Conservation (phyloP, 2,329 filamentous ascomycete genomes). For the Incumbomyces lentus region DNA sequence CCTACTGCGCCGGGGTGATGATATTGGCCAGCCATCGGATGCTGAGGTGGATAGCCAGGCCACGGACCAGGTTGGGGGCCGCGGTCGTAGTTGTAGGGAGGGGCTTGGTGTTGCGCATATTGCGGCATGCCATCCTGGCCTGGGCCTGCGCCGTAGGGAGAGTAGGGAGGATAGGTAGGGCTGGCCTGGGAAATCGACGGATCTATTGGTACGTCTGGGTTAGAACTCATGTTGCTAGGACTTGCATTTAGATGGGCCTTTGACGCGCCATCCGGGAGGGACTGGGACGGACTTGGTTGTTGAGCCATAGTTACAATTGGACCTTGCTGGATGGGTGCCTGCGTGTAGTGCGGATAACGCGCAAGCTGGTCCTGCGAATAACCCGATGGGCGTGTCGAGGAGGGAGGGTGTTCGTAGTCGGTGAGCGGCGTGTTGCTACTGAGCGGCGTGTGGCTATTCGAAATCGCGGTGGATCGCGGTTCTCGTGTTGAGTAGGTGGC, state of each 20-base stretch:
- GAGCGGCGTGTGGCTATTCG: conserved; percentile 69
- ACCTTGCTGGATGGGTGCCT: conserved; percentile 58
- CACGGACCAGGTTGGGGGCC: conserved; percentile 33
- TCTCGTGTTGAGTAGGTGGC: conserved; percentile 80
- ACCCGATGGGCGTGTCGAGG: conserved; percentile 65
- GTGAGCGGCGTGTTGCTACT: conserved; percentile 78
- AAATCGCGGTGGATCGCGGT: conserved; percentile 61
- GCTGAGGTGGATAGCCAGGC: conserved; percentile 26
- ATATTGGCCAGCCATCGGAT: conserved; percentile 40
- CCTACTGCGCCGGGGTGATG: conserved; percentile 46
- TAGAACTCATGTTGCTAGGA: conserved; percentile 65
- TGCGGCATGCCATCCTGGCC: conserved; percentile 66
- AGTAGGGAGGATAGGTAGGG: conserved; percentile 83
- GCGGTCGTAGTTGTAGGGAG: conserved; percentile 29
- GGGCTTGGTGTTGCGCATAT: conserved; percentile 32
- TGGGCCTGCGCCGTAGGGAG: conserved; percentile 65
- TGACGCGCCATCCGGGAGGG: conserved; percentile 68
- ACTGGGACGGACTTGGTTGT: conserved; percentile 95
- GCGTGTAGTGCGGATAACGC: conserved; percentile 64
- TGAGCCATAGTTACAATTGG: conserved; percentile 90
- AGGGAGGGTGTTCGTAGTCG: conserved; percentile 73
- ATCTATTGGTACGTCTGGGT: conserved; percentile 98
- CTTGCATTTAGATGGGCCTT: conserved; percentile 57
- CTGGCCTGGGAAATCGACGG: conserved; percentile 89
- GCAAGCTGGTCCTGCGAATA: conserved; percentile 75